phyloP scores from a whole-genome alignment of 257 asterid species.

The Solanum appendiculatum region DNA sequence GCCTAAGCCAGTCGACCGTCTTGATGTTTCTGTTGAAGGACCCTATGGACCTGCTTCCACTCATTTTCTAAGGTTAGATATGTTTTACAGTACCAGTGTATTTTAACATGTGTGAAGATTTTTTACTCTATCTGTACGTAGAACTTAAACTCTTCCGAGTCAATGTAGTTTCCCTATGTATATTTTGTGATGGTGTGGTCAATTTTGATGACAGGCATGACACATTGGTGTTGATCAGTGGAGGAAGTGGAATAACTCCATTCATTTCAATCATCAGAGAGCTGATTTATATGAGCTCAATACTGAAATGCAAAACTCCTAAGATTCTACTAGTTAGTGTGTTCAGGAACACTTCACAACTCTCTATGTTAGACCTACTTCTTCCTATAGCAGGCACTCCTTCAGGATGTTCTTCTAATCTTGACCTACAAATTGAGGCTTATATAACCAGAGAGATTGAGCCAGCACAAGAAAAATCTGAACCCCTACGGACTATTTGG shows the following conservation, averaged over 20 bases:
- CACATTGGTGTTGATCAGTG: conserved; percentile 76
- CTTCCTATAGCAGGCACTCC: conserved; percentile 41
- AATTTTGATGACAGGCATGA: conserved; percentile 50
- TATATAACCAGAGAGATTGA: conserved; percentile 62
- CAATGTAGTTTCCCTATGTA: neutral
- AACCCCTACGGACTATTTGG: conserved; percentile 26
- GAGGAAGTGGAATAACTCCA: conserved; percentile 98
- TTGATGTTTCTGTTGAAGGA: conserved; percentile 77
- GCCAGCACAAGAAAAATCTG: conserved; percentile 24
- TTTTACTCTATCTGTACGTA: neutral
- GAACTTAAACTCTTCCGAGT: neutral
- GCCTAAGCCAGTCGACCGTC: conserved; percentile 36
- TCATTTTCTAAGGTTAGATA: conserved; percentile 50
- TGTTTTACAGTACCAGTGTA: neutral
- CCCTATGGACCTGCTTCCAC: conserved; percentile 89
- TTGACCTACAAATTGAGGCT: conserved; percentile 72
- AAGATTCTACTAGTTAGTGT: conserved; percentile 43
- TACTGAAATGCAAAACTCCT: conserved; percentile 39
- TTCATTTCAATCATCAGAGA: conserved; percentile 78
- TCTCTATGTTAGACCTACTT: conserved; percentile 69
- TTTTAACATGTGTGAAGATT: neutral
- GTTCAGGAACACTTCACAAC: conserved; percentile 67
- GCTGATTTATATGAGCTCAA: conserved; percentile 40
- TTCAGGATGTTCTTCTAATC: conserved; percentile 18
- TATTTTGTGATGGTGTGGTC: neutral